Conservation (phyloP, 2,329 filamentous ascomycete genomes). For the Penicillium sumatraense region DNA sequence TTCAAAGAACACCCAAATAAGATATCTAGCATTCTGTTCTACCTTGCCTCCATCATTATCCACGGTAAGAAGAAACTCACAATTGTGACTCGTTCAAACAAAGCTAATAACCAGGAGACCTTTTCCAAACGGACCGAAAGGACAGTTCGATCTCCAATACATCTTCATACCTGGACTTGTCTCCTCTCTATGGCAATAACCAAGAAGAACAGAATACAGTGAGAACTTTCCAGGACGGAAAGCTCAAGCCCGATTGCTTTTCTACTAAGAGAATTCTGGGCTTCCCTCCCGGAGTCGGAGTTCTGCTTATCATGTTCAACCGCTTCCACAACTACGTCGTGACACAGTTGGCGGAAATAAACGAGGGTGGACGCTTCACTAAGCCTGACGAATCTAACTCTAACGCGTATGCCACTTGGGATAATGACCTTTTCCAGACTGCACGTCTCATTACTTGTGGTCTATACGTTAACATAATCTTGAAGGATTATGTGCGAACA, state of each 20-base stretch:
- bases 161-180: conserved; percentile 75
- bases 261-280: conserved; percentile 67
- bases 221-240: conserved; percentile 68
- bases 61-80: conserved; percentile 44
- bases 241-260: conserved; percentile 73
- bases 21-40: conserved; percentile 77
- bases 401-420: conserved; percentile 42
- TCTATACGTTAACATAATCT: conserved; percentile 60
- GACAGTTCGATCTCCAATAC: conserved; percentile 69
- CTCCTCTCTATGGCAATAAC: conserved; percentile 73
- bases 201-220: conserved; percentile 66
- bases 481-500: conserved; percentile 65
- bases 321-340: conserved; percentile 73
- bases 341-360: conserved; percentile 66
- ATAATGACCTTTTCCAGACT: conserved; percentile 57
- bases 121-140: conserved; percentile 67
- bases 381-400: conserved; percentile 47
- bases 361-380: conserved; percentile 71
- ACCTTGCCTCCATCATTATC: conserved; percentile 71
- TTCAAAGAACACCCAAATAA: conserved; percentile 69
- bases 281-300: conserved; percentile 71
- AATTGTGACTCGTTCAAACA: neutral
- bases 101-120: conserved; percentile 48
- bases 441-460: conserved; percentile 59
- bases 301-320: conserved; percentile 70